Evolutionary conservation across 2,329 filamentous ascomycete species (phyloP).

Genomic region (Aureobasidium mangrovei): DNA sequence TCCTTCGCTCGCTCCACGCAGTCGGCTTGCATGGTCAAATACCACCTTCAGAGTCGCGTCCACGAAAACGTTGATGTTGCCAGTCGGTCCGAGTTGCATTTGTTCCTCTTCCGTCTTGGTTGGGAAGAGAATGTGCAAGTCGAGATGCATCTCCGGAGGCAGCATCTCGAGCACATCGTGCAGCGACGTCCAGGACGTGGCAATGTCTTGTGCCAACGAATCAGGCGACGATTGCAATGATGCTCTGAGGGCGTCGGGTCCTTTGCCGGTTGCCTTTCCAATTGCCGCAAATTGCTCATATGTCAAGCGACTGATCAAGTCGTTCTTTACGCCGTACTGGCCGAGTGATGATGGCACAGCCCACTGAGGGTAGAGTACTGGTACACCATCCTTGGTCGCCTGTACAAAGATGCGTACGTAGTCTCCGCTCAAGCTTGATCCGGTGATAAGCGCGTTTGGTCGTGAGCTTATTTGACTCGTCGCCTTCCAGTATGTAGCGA

Average conservation of each 20-base stretch:
- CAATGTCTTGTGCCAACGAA: conserved; percentile 10
- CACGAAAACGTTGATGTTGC: conserved; percentile 78
- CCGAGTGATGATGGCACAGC: conserved; percentile 48
- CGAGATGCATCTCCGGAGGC: conserved; percentile 73
- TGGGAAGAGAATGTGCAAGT: conserved; percentile 87
- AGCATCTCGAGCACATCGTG: conserved; percentile 66
- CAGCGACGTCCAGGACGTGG: conserved; percentile 65
- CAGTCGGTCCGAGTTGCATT: conserved; percentile 61
- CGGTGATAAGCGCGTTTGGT: conserved; percentile 79
- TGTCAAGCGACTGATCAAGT: conserved; percentile 72
- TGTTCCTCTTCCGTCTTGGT: conserved; percentile 61
- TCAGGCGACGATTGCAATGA: not conserved
- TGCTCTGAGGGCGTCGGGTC: conserved; percentile 7
- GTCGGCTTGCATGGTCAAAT: conserved; percentile 75
- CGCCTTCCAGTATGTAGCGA: conserved; percentile 98
- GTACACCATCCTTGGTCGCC: conserved; percentile 76
- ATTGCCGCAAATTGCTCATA: conserved; percentile 59
- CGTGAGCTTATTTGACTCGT: conserved; percentile 87
- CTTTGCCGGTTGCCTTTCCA: conserved; percentile 27
- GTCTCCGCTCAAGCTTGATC: conserved; percentile 90
- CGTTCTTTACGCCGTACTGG: conserved; percentile 61
- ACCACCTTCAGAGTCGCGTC: conserved; percentile 77
- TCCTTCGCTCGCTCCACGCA: conserved; percentile 58
- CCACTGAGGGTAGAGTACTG: conserved; percentile 82
- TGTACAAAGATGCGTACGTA: conserved; percentile 90